Evolutionary conservation across 78 protist species (phyloP).

Genomic region (Bigelowiella natans): DNA sequence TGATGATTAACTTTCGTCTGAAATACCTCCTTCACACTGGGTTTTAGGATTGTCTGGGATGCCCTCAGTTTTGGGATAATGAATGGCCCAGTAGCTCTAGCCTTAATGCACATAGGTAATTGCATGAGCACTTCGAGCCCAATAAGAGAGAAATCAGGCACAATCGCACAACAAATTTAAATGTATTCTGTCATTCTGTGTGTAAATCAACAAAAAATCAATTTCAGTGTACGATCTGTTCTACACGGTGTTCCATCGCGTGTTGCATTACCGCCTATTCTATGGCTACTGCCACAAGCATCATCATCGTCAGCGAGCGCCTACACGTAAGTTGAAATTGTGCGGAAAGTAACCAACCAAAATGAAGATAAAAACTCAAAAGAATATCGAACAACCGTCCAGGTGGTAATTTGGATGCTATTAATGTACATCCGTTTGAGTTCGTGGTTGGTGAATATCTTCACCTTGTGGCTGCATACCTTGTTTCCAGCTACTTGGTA

Average conservation of each 20-base stretch:
- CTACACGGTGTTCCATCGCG: constrained; percentile 23
- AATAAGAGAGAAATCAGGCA: no score
- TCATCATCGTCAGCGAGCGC: constrained; percentile 28
- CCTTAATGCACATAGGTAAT: neutral
- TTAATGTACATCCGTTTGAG: constrained; percentile 37
- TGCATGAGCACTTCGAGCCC: no score
- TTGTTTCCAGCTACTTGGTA: neutral
- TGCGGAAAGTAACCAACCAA: no score
- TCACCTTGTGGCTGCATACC: constrained; percentile 9
- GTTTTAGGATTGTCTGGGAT: neutral
- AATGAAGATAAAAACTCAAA: no score
- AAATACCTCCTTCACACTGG: neutral
- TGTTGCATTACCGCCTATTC: constrained; percentile 4
- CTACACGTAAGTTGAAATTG: constrained; percentile 4
- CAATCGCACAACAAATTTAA: neutral
- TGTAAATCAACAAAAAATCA: neutral
- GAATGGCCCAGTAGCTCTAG: neutral
- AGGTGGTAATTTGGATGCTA: constrained; percentile 32
- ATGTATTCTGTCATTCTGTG: neutral
- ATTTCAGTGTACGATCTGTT: constrained; percentile 23
- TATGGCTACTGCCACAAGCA: constrained; percentile 30
- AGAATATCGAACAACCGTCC: no score
- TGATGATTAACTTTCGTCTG: neutral
- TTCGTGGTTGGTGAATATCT: constrained; percentile 29
- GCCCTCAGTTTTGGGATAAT: neutral